phyloP scores from a whole-genome alignment of 352 stramenopile genomes.

The Globisporangium splendens region DNA sequence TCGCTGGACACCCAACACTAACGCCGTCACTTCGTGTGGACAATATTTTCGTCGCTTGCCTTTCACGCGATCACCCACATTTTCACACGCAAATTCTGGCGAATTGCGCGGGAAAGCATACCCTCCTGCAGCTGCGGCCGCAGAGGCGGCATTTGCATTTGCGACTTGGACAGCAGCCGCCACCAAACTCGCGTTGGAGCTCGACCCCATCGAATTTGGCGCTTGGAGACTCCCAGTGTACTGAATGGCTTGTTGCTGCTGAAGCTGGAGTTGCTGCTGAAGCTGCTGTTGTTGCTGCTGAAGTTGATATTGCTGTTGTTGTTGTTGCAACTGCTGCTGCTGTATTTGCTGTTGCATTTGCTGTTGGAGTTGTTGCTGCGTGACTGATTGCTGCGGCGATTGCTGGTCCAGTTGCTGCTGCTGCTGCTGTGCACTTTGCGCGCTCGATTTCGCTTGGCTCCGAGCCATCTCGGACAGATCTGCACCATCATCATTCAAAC shows the following conservation, averaged over 20 bases:
- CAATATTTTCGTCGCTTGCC: conserved; percentile 82
- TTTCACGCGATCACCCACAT: conserved; percentile 81
- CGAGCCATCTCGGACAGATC: conserved; percentile 6
- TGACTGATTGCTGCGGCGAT: conserved; percentile 1
- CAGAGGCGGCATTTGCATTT: conserved; percentile 25
- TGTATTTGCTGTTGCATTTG: conserved; percentile 14
- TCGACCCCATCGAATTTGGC: conserved; percentile 20
- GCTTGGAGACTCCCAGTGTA: conserved; percentile 25
- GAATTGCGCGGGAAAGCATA: conserved; percentile 70
- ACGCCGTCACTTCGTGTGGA: conserved; percentile 78
- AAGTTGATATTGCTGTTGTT: conserved; percentile 28
- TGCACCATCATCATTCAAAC: not conserved
- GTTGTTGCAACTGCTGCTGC: conserved; percentile 29
- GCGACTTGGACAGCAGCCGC: conserved; percentile 34
- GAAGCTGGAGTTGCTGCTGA: conserved; percentile 30
- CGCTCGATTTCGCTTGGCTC: conserved; percentile 4
- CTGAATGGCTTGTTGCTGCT: conserved; percentile 35
- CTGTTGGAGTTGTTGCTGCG: conserved; percentile 16
- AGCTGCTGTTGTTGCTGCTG: conserved; percentile 28
- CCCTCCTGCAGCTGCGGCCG: conserved; percentile 26
- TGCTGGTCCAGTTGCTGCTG: conserved; percentile 6
- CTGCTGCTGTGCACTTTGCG: conserved; percentile 9
- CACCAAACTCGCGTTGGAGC: conserved; percentile 35
- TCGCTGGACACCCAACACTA: conserved; percentile 76
- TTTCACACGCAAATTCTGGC: conserved; percentile 76